phyloP scores from a whole-genome alignment of 306 rosid species.

The Vigna angularis region DNA sequence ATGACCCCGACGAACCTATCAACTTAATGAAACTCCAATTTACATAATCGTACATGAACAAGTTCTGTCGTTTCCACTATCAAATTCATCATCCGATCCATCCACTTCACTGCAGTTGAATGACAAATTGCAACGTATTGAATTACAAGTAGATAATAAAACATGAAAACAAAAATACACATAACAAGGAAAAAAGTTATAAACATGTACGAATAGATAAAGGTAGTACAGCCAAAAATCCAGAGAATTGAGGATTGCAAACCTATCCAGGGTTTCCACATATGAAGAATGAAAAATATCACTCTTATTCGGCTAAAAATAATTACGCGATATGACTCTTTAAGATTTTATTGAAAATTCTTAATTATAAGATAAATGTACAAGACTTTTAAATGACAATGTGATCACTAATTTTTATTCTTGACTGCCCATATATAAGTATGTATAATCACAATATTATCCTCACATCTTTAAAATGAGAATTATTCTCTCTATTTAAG shows the following conservation, averaged over 20 bases:
- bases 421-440: neutral
- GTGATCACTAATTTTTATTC: neutral
- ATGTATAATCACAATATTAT: neutral
- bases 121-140: constrained; percentile 48
- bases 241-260: constrained; percentile 23
- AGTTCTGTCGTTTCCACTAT: constrained; percentile 74
- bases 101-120: constrained; percentile 78
- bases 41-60: constrained; percentile 89
- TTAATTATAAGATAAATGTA: neutral
- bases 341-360: neutral
- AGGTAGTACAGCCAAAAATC: constrained; percentile 1
- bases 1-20: constrained; percentile 46
- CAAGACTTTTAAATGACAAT: neutral
- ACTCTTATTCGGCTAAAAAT: neutral
- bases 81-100: constrained; percentile 85
- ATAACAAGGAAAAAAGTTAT: constrained; percentile 17
- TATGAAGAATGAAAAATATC: neutral
- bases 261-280: neutral
- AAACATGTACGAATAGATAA: constrained; percentile 11
- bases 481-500: neutral
- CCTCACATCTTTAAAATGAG: neutral
- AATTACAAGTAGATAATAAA: constrained; percentile 27
- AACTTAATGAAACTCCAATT: constrained; percentile 49
- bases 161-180: neutral
- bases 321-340: neutral